Percentiles rank a stretch among this genome's conserved stretches.
These are phyloP conservation scores for Zea luxurians DNA, from an alignment of 176 grass and related monocot species.

Conservation along the genomic window DNA sequence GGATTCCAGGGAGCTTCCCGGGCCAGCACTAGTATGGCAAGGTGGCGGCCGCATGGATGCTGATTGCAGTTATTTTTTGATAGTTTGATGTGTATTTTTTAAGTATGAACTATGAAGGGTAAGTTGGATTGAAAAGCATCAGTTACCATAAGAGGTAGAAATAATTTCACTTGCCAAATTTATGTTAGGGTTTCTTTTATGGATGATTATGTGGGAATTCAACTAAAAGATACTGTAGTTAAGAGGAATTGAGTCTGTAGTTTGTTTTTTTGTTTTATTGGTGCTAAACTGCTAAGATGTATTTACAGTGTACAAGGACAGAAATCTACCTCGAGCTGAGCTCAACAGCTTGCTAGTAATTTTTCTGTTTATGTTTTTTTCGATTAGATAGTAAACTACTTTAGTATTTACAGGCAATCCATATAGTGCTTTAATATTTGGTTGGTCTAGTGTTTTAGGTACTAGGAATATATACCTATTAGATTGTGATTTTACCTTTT, in stretches of 20 bases:
- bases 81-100: neutral
- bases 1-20: neutral
- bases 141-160: neutral
- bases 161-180: neutral
- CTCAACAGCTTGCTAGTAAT: neutral
- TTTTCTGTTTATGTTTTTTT: conserved; percentile 19
- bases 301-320: conserved; percentile 5
- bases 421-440: neutral
- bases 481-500: conserved; percentile 15
- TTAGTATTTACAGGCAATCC: neutral
- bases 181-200: neutral
- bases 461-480: neutral
- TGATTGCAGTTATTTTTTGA: neutral
- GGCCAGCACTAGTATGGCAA: neutral
- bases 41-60: neutral
- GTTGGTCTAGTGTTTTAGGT: conserved; percentile 11
- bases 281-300: neutral
- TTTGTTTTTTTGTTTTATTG: neutral
- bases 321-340: neutral
- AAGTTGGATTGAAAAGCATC: neutral
- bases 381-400: neutral
- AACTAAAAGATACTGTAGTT: neutral
- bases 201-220: neutral
- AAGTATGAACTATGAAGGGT: neutral
- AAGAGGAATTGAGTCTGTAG: neutral